Base-by-base conservation (phyloP, 306 rosid genomes). In the Carpinus fangiana region DNA sequence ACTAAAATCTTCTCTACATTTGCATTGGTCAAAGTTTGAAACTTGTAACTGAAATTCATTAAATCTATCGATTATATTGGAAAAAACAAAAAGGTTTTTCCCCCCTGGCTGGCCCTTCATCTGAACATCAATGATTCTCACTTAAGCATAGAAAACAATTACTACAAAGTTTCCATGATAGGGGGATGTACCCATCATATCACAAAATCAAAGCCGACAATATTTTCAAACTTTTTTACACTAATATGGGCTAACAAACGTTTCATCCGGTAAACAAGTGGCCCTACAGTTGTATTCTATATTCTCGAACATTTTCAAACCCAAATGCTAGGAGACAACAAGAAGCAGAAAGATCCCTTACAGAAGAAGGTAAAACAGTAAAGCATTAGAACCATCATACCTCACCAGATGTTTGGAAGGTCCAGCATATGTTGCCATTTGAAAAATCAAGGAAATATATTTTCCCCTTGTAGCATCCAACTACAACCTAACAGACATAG, bases 401-500 rank as follows among this genome's bases (percentile, higher is more conserved):
- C 97, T 94, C 97, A 2, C 96, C 94, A 38, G 87, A 89, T 17
- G 98, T 89, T 83, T 90, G 93, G 80, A 92, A 94, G 73, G 85
- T 85, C 98, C 98, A 94, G 68, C 79, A 84, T 79, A 88, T 87
- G 76, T 74, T 79, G 64, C 98, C 98, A 70, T 80, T 82, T 65
- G 75, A 86, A 81, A 82, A 87, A 76, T 92, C 96, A 73, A 94
- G 90, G 74, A 94, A 94, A 83, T 94, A 90, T 64, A 94, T 85
- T 70, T 89, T 94, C 66, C 98, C 98, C 80, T 80, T 74, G 90
- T 92, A 94, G 83, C 98, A 89, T 76, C 98, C 98, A 73, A 94
- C 96, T 72, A 94, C 96, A 59, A 94, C 96, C 98, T 94, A 83
- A 69, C 78, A 51, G 36, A 78, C 76, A 76, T 57, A 70, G 52